These are phyloP conservation scores for Globisporangium ultimum DNA, from an alignment of 352 stramenopile species.

Conservation along the genomic window DNA sequence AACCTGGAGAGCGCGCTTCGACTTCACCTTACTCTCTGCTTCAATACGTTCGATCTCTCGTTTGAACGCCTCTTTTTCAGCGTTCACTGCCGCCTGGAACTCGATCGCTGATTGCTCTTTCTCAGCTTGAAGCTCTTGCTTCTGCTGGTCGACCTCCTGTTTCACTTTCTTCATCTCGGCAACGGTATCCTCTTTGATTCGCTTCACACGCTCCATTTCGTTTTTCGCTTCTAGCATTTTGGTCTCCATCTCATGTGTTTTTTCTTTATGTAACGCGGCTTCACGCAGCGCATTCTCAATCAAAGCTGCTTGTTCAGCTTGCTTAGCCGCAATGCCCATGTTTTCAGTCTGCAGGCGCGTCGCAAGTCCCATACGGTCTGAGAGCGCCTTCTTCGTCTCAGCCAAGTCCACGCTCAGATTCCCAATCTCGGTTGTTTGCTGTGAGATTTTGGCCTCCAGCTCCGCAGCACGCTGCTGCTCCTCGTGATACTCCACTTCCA, in stretches of 20 bases:
- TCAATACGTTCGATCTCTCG: conserved; percentile 66
- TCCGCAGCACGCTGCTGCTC: conserved; percentile 35
- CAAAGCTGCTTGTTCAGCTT: conserved; percentile 71
- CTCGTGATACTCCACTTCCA: conserved; percentile 35
- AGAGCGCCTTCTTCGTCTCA: conserved; percentile 82
- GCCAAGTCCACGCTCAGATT: conserved; percentile 71
- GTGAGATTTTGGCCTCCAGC: conserved; percentile 41
- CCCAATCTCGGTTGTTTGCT: conserved; percentile 57
- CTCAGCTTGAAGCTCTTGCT: conserved; percentile 6
- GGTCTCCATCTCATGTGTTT: conserved; percentile 39
- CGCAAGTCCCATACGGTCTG: conserved; percentile 74
- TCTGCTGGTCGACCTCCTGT: conserved; percentile 35
- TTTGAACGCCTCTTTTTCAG: conserved; percentile 43
- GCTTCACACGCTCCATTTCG: conserved; percentile 49
- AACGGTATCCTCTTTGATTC: conserved; percentile 46
- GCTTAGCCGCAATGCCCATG: conserved; percentile 75
- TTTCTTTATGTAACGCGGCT: conserved; percentile 34
- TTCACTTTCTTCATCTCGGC: conserved; percentile 41
- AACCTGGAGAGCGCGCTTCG: conserved; percentile 75
- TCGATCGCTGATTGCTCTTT: conserved; percentile 11
- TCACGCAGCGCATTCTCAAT: conserved; percentile 71
- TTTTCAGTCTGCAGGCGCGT: conserved; percentile 84
- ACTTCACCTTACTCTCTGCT: conserved; percentile 81
- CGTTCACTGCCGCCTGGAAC: conserved; percentile 23
- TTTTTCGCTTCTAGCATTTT: conserved; percentile 54